A percentile compares a stretch with the other conserved stretches of the same genome.
Evolutionary conservation across 1,284 basidiomycete species (phyloP).

Genomic region (Peniophora sp.): DNA sequence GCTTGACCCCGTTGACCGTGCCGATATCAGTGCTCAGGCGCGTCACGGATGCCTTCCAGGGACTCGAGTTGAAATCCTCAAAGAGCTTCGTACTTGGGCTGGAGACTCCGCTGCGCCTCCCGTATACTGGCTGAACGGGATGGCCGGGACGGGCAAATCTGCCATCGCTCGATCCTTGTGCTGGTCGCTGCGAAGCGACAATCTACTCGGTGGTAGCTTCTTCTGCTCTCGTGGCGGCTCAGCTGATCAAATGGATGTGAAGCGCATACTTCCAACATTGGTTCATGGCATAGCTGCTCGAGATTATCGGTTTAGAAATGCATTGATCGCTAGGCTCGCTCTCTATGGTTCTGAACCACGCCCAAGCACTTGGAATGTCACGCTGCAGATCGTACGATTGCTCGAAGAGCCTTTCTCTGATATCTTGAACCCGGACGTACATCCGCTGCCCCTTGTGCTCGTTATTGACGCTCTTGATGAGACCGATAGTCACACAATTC

Average conservation of each 20-base stretch:
- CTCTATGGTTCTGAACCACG: not conserved
- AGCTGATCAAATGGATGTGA: not conserved
- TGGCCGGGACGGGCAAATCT: constrained; percentile 18
- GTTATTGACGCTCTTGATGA: not conserved
- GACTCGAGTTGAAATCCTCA: constrained; percentile 10
- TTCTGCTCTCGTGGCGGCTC: constrained; percentile 12
- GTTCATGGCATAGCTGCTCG: too few species aligned
- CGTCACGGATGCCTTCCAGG: constrained; percentile 3
- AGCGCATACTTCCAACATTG: not conserved
- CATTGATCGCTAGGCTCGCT: not conserved
- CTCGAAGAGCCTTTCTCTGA: not conserved
- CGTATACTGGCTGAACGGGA: constrained; percentile 16
- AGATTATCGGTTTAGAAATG: not conserved
- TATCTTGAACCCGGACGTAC: too few species aligned
- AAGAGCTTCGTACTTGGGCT: constrained; percentile 10
- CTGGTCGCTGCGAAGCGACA: constrained; percentile 1
- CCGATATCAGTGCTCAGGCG: not conserved
- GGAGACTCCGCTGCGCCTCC: constrained; percentile 1
- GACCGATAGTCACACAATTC: not conserved
- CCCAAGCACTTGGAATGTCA: not conserved
- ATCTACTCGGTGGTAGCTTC: constrained; percentile 12
- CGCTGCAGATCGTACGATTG: not conserved
- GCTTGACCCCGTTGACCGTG: not conserved
- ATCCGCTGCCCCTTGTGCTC: not conserved
- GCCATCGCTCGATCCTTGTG: constrained; percentile 13